Evolutionary conservation across 257 asterid species (phyloP).

Genomic region (Petunia axillaris): DNA sequence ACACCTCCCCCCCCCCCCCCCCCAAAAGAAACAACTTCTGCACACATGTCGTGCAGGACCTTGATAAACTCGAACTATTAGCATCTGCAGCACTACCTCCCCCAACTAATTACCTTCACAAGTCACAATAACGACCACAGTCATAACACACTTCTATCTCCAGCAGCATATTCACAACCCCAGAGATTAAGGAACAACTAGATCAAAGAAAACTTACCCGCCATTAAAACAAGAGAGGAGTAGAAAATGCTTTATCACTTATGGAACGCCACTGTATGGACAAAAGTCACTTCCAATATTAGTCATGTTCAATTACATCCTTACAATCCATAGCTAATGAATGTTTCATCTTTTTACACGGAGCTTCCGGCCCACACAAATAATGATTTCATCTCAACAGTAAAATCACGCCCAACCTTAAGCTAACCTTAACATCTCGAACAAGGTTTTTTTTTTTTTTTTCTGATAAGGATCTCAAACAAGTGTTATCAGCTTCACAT

Average conservation of each 20-base stretch:
- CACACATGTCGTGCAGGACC: neutral
- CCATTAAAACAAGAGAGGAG: too few species aligned
- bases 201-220: too few species aligned
- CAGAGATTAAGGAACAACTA: too few species aligned
- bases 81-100: neutral
- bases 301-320: neutral
- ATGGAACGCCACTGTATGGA: too few species aligned
- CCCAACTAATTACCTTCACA: neutral
- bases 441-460: neutral
- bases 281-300: too few species aligned
- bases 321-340: slow-evolving; percentile 13
- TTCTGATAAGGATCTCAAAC: neutral
- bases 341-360: neutral
- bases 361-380: neutral
- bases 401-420: slow-evolving; percentile 1
- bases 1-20: neutral
- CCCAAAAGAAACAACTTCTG: neutral
- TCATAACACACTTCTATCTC: too few species aligned
- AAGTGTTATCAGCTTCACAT: neutral
- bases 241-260: too few species aligned
- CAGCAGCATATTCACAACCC: too few species aligned
- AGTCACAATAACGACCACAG: neutral
- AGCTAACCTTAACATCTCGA: neutral
- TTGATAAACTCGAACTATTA: neutral
- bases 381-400: neutral